phyloP scores from a whole-genome alignment of 257 asterid genomes.

The Voacanga thouarsii region DNA sequence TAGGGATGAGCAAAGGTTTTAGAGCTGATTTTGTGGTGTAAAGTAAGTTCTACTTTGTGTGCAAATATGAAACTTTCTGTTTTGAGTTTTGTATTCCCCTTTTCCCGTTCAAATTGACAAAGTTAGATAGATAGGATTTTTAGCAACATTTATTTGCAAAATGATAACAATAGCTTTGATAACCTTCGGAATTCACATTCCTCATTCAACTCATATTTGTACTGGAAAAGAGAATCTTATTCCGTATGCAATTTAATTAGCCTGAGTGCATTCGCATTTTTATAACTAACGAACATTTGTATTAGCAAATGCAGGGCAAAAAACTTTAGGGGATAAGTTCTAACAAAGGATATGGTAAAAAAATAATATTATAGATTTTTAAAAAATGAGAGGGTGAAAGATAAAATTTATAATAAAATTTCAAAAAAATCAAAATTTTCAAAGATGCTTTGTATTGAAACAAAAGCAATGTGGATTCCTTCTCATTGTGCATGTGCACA shows the following conservation, averaged over 20 bases:
- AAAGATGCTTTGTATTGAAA: neutral
- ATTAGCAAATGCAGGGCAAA: too few relatives aligned
- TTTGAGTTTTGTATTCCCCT: constrained; percentile 3
- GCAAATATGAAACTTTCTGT: constrained; percentile 23
- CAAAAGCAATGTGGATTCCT: neutral
- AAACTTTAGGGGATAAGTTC: too few relatives aligned
- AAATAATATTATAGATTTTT: too few relatives aligned
- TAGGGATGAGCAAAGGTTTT: constrained; percentile 12
- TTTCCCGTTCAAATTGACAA: constrained; percentile 7
- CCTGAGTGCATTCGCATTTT: too few relatives aligned
- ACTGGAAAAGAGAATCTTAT: neutral
- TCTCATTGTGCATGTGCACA: neutral
- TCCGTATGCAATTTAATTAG: neutral
- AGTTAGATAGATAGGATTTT: constrained; percentile 6
- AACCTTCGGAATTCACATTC: constrained; percentile 6
- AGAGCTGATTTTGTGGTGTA: constrained; percentile 25
- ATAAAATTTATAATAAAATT: too few relatives aligned
- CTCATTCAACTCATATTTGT: neutral
- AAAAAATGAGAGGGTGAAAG: too few relatives aligned
- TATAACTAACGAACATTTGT: too few relatives aligned
- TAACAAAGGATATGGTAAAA: too few relatives aligned
- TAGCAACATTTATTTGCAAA: constrained; percentile 10
- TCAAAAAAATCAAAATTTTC: too few relatives aligned
- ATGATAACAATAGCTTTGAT: constrained; percentile 15
- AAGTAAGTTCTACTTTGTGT: constrained; percentile 13